Conservation (phyloP, 768 basidiomycete genomes). For the Candolleomyces aberdarensis region DNA sequence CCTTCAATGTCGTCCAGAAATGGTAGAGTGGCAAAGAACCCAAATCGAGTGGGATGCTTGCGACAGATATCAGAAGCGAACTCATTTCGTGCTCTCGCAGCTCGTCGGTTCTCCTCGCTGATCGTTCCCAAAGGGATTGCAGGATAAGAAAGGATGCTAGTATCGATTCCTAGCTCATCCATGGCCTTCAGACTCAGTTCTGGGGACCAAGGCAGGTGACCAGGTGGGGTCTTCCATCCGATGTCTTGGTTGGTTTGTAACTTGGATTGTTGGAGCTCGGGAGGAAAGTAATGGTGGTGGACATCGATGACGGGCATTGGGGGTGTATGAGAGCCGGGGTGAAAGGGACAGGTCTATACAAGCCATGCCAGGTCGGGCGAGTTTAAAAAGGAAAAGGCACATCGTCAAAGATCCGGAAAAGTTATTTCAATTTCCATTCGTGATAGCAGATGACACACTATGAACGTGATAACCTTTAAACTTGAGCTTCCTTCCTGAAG, state of each 20-base stretch:
- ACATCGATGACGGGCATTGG: conserved; percentile 49
- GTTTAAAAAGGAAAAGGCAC: neutral
- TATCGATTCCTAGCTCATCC: conserved; percentile 54
- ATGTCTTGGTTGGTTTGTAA: conserved; percentile 33
- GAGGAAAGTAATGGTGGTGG: conserved; percentile 76
- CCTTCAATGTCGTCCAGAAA: conserved; percentile 62
- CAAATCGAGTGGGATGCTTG: conserved; percentile 54
- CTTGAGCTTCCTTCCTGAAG: conserved; percentile 35
- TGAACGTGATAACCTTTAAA: neutral
- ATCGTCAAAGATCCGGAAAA: too few relatives aligned
- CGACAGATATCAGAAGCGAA: conserved; percentile 45
- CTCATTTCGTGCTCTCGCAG: conserved; percentile 46
- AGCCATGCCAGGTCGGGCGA: neutral
- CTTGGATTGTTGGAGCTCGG: conserved; percentile 44
- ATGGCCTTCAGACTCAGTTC: conserved; percentile 58
- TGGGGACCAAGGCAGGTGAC: conserved; percentile 64
- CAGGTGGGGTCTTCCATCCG: conserved; percentile 63
- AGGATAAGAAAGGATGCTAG: conserved; percentile 67
- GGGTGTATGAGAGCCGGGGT: neutral
- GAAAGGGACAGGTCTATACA: neutral
- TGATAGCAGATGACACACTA: neutral
- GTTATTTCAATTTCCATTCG: neutral
- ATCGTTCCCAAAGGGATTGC: conserved; percentile 41
- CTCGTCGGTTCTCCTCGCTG: conserved; percentile 36
- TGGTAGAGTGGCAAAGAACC: conserved; percentile 68